phyloP scores from a whole-genome alignment of 495 filamentous ascomycete species.

The Penicillium silybi region DNA sequence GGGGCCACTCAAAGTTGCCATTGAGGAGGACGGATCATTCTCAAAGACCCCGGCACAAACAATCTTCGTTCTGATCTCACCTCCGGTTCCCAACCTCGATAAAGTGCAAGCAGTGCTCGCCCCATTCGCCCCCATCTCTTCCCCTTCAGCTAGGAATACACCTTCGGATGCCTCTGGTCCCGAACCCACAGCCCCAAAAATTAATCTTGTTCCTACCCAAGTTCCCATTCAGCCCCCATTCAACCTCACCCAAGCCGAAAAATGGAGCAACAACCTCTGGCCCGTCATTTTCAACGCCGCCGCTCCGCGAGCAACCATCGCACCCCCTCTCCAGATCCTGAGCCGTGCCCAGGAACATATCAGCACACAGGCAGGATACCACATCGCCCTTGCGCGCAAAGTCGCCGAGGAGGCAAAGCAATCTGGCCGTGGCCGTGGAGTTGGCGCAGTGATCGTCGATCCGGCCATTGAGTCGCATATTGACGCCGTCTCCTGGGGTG shows the following conservation, averaged over 20 bases:
- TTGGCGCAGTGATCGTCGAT: conserved; percentile 84
- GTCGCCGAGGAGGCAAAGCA: conserved; percentile 55
- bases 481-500: conserved; percentile 19
- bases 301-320: conserved; percentile 45
- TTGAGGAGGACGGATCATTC: conserved; percentile 19
- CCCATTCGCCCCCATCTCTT: conserved; percentile 26
- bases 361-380: conserved; percentile 46
- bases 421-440: conserved; percentile 57
- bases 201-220: conserved; percentile 45
- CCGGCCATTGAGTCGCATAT: conserved; percentile 35
- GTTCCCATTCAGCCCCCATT: conserved; percentile 76
- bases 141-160: conserved; percentile 16
- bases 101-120: conserved; percentile 28
- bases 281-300: conserved; percentile 83
- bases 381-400: conserved; percentile 64
- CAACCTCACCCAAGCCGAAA: conserved; percentile 66
- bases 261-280: conserved; percentile 79
- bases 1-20: conserved; percentile 29
- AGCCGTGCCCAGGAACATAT: conserved; percentile 56
- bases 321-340: conserved; percentile 53
- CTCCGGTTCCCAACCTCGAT: conserved; percentile 31
- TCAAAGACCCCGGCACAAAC: conserved; percentile 14
- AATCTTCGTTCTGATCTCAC: conserved; percentile 37
- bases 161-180: not conserved
- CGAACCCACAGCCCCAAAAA: conserved; percentile 23